Conservation (phyloP, 345 rosid species). For the Eutrema yunnanense region DNA sequence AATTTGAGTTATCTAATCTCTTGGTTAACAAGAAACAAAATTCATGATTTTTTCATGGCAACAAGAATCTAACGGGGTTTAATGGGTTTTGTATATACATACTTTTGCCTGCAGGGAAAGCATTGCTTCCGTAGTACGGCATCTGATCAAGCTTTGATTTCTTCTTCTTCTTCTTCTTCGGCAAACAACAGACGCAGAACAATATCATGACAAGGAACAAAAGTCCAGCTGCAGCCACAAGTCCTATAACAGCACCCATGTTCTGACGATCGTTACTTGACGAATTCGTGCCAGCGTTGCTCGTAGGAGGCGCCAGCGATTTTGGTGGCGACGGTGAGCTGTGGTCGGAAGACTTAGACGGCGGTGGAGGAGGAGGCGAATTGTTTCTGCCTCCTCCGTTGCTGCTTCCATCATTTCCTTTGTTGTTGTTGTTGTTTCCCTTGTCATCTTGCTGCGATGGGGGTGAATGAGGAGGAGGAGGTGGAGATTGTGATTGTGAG, state of each 20-base stretch:
- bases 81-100: not conserved
- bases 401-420: not conserved
- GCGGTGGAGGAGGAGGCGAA: conserved; percentile 17
- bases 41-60: not conserved
- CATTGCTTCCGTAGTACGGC: conserved; percentile 25
- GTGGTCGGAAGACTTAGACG: conserved; percentile 1
- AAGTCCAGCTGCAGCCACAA: conserved; percentile 40
- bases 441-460: conserved; percentile 10
- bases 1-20: not conserved
- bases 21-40: not conserved
- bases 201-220: conserved; percentile 36
- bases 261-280: conserved; percentile 1
- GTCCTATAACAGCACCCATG: conserved; percentile 32
- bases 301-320: conserved; percentile 20
- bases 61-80: conserved; percentile 3
- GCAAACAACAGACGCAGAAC: conserved; percentile 31
- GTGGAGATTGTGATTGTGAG: conserved; percentile 31
- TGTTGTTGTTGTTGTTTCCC: not conserved
- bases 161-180: conserved; percentile 38
- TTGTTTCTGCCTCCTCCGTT: not conserved
- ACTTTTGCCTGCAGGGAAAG: conserved; percentile 14
- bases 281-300: conserved; percentile 4
- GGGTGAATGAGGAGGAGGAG: not conserved
- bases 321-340: conserved; percentile 6
- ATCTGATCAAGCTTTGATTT: conserved; percentile 22